Conservation (phyloP, 768 basidiomycete genomes). For the Boletus vermiculosoides region DNA sequence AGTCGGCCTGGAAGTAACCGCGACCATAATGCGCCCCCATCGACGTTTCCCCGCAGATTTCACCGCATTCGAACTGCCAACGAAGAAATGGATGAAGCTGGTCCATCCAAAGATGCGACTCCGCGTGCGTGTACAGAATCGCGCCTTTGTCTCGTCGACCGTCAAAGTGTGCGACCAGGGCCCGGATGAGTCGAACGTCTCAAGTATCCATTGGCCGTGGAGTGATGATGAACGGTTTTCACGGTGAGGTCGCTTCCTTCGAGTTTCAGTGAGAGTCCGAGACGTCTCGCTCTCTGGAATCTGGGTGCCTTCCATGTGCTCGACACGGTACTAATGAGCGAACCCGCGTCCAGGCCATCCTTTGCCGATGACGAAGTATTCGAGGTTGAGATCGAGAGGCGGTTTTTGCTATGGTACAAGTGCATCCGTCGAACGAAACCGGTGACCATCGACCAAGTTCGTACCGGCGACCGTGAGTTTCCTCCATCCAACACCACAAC, state of each 20-base stretch:
- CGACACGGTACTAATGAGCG: background rate
- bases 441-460: constrained; percentile 22
- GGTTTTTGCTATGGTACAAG: constrained; percentile 21
- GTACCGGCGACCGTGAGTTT: constrained; percentile 20
- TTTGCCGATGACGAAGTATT: constrained; percentile 18
- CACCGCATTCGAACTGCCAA: constrained; percentile 23
- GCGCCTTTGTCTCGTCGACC: constrained; percentile 16
- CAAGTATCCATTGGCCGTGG: constrained; percentile 17
- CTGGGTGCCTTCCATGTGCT: background rate
- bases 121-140: constrained; percentile 13
- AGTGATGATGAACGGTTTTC: constrained; percentile 3
- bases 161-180: constrained; percentile 7
- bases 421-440: constrained; percentile 27
- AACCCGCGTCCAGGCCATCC: constrained; percentile 9
- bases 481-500: too few relatives aligned
- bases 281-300: background rate
- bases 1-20: background rate
- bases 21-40: background rate
- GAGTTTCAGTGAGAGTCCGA: background rate
- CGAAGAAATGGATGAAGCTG: constrained; percentile 19
- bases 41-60: constrained; percentile 15
- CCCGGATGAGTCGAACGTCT: background rate
- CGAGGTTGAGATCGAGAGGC: constrained; percentile 21
- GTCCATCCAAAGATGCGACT: constrained; percentile 24
- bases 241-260: constrained; percentile 13